Percentiles rank a stretch among this genome's conserved stretches.
phyloP scores from a whole-genome alignment of 306 rosid genomes.

The Lagenaria siceraria region DNA sequence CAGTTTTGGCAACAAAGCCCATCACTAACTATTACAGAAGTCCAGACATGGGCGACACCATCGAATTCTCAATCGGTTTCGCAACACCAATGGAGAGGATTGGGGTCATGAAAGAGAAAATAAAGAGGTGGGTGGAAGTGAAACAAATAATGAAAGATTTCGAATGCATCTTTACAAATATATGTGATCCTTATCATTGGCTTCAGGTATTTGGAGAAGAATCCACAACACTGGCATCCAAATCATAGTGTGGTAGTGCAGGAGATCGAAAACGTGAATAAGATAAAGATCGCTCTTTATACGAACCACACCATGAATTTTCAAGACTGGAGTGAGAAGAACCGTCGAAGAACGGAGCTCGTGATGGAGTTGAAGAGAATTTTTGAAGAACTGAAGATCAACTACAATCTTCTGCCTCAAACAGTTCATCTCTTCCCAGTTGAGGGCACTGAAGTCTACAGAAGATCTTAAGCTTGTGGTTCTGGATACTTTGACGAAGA shows the following conservation, averaged over 20 bases:
- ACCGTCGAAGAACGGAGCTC: conserved; percentile 48
- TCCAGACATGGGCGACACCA: conserved; percentile 56
- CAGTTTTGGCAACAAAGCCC: conserved; percentile 66
- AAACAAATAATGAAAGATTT: not conserved
- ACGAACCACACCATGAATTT: conserved; percentile 74
- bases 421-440: conserved; percentile 42
- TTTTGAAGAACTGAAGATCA: conserved; percentile 63
- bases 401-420: conserved; percentile 68
- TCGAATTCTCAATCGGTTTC: conserved; percentile 61
- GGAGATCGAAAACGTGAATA: conserved; percentile 62
- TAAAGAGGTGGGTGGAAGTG: conserved; percentile 33
- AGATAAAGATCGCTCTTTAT: conserved; percentile 46
- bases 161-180: not conserved
- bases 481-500: not conserved
- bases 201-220: conserved; percentile 58
- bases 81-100: conserved; percentile 57
- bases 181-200: not conserved
- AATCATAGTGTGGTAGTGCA: conserved; percentile 34
- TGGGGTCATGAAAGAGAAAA: conserved; percentile 43
- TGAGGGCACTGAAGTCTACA: conserved; percentile 6
- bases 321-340: conserved; percentile 65
- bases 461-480: conserved; percentile 13
- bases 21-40: conserved; percentile 85
- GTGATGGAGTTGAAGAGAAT: conserved; percentile 59
- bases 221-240: conserved; percentile 61